Evolutionary conservation across 768 basidiomycete genomes (phyloP).

Genomic region (Leccinum rimulosum): DNA sequence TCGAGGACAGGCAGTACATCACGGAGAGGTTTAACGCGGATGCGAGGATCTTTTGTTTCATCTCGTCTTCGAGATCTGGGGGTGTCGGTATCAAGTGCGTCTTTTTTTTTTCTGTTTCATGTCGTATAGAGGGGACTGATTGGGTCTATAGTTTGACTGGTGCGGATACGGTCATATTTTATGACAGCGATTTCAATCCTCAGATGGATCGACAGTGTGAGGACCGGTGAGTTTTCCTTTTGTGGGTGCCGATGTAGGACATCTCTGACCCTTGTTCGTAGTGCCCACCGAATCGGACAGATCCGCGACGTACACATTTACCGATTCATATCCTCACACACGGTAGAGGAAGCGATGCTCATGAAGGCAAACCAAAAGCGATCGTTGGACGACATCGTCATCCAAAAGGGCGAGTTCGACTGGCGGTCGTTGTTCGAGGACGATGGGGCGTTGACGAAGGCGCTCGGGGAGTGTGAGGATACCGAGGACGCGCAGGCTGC

Average conservation of each 20-base stretch:
- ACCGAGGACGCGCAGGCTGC: constrained; percentile 85
- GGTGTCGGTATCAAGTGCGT: constrained; percentile 93
- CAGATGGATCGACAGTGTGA: constrained; percentile 98
- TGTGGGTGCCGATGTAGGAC: not conserved
- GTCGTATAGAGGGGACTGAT: constrained; percentile 17
- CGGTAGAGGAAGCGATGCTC: constrained; percentile 95
- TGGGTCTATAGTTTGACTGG: constrained; percentile 58
- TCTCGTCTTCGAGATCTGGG: constrained; percentile 74
- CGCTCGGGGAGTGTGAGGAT: constrained; percentile 85
- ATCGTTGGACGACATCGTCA: constrained; percentile 84
- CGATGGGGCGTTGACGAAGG: constrained; percentile 59
- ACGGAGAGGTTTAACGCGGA: constrained; percentile 87
- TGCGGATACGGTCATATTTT: constrained; percentile 96
- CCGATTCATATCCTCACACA: constrained; percentile 85
- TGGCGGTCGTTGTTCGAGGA: constrained; percentile 84
- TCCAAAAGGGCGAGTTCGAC: constrained; percentile 92
- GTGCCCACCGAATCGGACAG: constrained; percentile 98
- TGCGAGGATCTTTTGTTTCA: constrained; percentile 81
- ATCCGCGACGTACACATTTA: constrained; percentile 96
- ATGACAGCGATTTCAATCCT: constrained; percentile 95
- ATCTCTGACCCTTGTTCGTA: constrained; percentile 24
- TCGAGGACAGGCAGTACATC: constrained; percentile 90
- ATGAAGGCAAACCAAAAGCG: constrained; percentile 98
- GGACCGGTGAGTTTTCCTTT: constrained; percentile 59
- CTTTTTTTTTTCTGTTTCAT: constrained; percentile 10